phyloP scores from a whole-genome alignment of 148 eudicot species.

The Cornus kousa region DNA sequence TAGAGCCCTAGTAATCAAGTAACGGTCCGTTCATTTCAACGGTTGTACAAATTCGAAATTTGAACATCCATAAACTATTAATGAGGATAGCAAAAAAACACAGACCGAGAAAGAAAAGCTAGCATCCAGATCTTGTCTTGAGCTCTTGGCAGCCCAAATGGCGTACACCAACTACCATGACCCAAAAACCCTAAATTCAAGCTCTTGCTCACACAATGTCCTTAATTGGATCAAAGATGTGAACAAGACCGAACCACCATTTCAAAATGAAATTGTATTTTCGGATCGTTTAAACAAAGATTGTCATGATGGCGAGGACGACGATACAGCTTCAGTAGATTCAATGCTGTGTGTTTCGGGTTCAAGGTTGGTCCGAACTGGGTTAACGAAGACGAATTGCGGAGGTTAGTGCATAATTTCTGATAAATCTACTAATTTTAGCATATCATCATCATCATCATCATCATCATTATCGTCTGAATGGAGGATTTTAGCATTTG shows the following conservation, averaged over 20 bases:
- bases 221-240: constrained; percentile 15
- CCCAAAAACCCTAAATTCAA: constrained; percentile 35
- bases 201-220: constrained; percentile 15
- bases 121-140: not conserved
- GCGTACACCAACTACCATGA: not conserved
- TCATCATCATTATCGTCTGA: not conserved
- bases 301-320: constrained; percentile 21
- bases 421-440: not conserved
- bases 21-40: constrained; percentile 8
- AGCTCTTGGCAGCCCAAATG: not conserved
- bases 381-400: constrained; percentile 31
- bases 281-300: not conserved
- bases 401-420: constrained; percentile 34
- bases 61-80: not conserved
- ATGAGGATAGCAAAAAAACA: not conserved
- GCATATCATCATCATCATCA: too few relatives aligned
- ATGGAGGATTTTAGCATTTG: too few relatives aligned
- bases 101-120: not conserved
- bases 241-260: not conserved
- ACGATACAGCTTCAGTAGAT: constrained; percentile 23
- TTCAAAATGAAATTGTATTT: constrained; percentile 1
- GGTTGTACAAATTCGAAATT: constrained; percentile 4
- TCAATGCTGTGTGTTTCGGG: constrained; percentile 45
- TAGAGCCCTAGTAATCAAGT: not conserved
- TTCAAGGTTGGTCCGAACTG: constrained; percentile 40